Evolutionary conservation across 805 yeast species (phyloP), one percentile per base, ranked within the genome.

Genomic region (Candida manassasensis): DNA sequence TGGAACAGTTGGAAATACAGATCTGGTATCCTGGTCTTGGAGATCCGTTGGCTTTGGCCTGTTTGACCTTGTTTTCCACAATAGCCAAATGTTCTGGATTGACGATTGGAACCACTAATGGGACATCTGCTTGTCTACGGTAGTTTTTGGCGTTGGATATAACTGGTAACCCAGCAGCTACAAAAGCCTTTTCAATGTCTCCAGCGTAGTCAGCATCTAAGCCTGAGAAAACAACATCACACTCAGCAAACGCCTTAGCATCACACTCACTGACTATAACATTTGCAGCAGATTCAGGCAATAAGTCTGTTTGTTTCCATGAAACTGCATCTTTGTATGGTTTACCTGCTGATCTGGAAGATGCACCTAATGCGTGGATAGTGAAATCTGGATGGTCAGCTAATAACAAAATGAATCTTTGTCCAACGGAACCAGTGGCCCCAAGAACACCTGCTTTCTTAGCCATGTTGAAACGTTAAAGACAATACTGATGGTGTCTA

Each of bases 351-450:
- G 96, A 87, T 57, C 97, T 78, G 13, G 86, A 53, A 14, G 96
- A 86, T 3, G 98, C 98, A 48, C 98, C 98, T 36, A 93, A 68
- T 6, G 79, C 93, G 38, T 75, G 71, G 29, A 93, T 63, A 59
- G 87, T 87, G 52, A 93, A 88, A 41, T 86, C 86, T 17, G 97
- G 97, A 57, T 93, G 97, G 43, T 84, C 67, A 2, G 88, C 75
- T 44, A 93, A 70, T 32, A 93, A 69, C 32, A 90, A 69, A 42
- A 93, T 89, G 58, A 93, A 93, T 49, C 97, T 76, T 63, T 93
- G 98, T 38, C 98, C 98, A 25, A 93, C 98, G 28, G 95, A 81
- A 35, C 98, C 98, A 9, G 98, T 90, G 47, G 97, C 97, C 34
- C 98, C 98, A 42, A 90, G 71, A 49, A 93, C 97, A 69, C 98